Conservation (phyloP, 768 basidiomycete genomes). For the Candolleomyces eurysporus region DNA sequence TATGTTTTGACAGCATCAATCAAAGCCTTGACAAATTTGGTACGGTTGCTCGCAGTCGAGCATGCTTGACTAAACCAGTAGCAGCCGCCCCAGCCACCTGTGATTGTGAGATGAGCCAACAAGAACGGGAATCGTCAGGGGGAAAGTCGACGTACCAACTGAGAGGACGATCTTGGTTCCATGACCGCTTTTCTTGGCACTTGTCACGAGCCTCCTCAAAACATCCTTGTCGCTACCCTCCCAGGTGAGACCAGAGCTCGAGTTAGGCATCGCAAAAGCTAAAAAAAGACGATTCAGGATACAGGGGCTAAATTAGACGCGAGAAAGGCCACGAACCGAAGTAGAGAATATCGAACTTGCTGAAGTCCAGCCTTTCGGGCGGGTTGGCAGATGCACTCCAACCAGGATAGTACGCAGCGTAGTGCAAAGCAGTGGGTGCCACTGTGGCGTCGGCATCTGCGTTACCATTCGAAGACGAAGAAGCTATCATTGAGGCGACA, state of each 20-base stretch:
- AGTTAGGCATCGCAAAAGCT: conserved; percentile 73
- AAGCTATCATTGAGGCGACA: neutral
- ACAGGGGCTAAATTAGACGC: neutral
- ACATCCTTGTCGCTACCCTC: conserved; percentile 49
- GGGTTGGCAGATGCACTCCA: conserved; percentile 48
- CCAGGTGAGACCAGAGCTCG: conserved; percentile 50
- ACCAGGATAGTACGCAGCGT: conserved; percentile 48
- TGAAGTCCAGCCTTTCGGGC: conserved; percentile 60
- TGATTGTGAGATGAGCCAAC: conserved; percentile 1
- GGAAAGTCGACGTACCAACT: conserved; percentile 49
- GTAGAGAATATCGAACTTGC: conserved; percentile 64
- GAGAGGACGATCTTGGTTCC: conserved; percentile 67
- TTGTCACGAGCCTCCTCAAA: conserved; percentile 54
- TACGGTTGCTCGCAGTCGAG: conserved; percentile 46
- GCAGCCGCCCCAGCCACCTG: conserved; percentile 74
- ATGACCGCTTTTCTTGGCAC: conserved; percentile 52
- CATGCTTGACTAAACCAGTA: conserved; percentile 62
- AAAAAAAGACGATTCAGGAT: neutral
- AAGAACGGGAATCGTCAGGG: neutral
- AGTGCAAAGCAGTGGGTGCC: conserved; percentile 22
- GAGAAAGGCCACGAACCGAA: conserved; percentile 41
- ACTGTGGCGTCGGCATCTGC: conserved; percentile 1
- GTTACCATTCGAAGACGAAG: neutral
- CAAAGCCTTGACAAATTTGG: conserved; percentile 57
- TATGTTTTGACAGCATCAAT: conserved; percentile 53